Percentiles rank a stretch among this genome's conserved stretches.
Conservation (phyloP, 106 monocot genomes). For the Ottelia alismoides region DNA sequence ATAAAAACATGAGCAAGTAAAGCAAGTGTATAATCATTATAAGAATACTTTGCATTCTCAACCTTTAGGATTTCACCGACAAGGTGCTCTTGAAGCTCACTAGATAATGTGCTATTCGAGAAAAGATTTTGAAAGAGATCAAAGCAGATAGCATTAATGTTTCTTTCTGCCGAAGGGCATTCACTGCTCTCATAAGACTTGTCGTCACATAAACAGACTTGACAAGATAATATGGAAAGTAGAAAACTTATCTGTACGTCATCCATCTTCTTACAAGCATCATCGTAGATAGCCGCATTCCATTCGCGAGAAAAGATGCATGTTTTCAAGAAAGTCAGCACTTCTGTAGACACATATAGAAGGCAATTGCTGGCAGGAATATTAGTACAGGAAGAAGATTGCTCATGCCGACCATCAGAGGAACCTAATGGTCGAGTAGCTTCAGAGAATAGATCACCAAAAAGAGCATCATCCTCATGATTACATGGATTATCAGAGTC, state of each 20-base stretch:
- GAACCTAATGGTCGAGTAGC: slow-evolving; percentile 41
- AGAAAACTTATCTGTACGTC: slow-evolving; percentile 39
- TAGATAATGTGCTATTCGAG: slow-evolving; percentile 29
- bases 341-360: slow-evolving; percentile 49
- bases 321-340: slow-evolving; percentile 56
- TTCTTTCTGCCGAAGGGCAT: slow-evolving; percentile 7
- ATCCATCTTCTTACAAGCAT: slow-evolving; percentile 57
- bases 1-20: slow-evolving; percentile 57
- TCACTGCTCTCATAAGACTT: slow-evolving; percentile 15
- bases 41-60: slow-evolving; percentile 54
- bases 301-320: slow-evolving; percentile 59
- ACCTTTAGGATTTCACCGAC: slow-evolving; percentile 59
- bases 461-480: slow-evolving; percentile 97
- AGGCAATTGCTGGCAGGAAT: slow-evolving; percentile 16
- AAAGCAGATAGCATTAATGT: slow-evolving; percentile 62
- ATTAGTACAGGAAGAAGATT: slow-evolving; percentile 15
- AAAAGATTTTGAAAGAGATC: slow-evolving; percentile 64
- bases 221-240: slow-evolving; percentile 44
- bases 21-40: slow-evolving; percentile 56
- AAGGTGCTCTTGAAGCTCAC: slow-evolving; percentile 44
- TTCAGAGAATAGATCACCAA: slow-evolving; percentile 98
- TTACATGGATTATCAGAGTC: slow-evolving; percentile 44
- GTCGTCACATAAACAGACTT: slow-evolving; percentile 33
- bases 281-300: slow-evolving; percentile 35
- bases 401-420: slow-evolving; percentile 41